Evolutionary conservation across 1,139 yeast species (phyloP).

Genomic region (Debaryomyces fabryi): DNA sequence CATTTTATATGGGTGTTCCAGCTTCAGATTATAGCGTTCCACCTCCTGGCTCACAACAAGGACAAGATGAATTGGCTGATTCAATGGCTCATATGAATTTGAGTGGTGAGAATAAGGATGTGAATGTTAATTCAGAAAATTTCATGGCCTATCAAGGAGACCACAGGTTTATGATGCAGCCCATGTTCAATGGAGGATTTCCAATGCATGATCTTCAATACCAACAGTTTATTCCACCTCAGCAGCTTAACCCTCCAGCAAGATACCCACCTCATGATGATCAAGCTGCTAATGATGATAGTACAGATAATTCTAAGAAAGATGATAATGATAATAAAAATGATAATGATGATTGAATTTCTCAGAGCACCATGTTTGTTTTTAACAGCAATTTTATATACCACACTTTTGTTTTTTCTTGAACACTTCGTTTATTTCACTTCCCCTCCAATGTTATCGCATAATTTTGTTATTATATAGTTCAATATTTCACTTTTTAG

Average conservation of each 20-base stretch:
- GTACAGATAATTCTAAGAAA: not conserved
- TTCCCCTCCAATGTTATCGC: conserved; percentile 3
- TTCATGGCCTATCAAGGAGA: conserved; percentile 5
- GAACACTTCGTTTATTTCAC: conserved; percentile 1
- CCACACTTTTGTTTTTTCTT: not conserved
- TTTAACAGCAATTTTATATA: not conserved
- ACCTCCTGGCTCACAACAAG: not conserved
- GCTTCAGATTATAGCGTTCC: conserved; percentile 7
- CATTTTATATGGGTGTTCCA: conserved; percentile 11
- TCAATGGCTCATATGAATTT: conserved; percentile 23
- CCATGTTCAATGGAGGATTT: conserved; percentile 15
- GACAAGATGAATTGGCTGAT: conserved; percentile 17
- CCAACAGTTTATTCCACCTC: conserved; percentile 15
- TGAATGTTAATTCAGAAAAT: conserved; percentile 3
- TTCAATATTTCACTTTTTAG: not conserved
- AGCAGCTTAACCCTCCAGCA: conserved; percentile 1
- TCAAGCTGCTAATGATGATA: not conserved
- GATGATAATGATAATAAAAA: conserved; percentile 4
- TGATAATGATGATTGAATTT: not conserved
- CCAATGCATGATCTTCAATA: conserved; percentile 14
- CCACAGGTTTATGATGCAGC: conserved; percentile 15
- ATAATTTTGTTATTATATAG: conserved; percentile 3
- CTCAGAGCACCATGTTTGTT: not conserved
- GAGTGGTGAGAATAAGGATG: conserved; percentile 7
- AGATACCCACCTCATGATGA: conserved; percentile 1